These are phyloP conservation scores for Ophioceras dolichostomum DNA, from an alignment of 2,329 filamentous ascomycete genomes.

Conservation along the genomic window DNA sequence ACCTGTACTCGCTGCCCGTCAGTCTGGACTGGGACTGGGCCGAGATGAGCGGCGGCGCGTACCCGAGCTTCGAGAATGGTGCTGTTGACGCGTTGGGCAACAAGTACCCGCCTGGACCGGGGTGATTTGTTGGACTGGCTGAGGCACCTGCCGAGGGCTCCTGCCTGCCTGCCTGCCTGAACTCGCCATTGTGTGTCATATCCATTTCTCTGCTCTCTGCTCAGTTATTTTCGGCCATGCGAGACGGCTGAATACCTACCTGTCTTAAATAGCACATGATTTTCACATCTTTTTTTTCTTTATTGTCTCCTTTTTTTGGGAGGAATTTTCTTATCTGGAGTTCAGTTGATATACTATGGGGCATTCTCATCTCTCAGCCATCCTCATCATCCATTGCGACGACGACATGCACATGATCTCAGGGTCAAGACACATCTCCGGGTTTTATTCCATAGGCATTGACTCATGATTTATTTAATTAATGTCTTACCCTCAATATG, in stretches of 20 bases:
- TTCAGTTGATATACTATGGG: too few species aligned
- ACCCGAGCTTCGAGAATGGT: constrained; percentile 52
- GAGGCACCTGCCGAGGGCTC: too few species aligned
- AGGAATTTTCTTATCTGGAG: neutral
- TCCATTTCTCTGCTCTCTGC: neutral
- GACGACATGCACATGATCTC: too few species aligned
- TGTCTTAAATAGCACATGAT: too few species aligned
- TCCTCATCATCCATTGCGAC: too few species aligned
- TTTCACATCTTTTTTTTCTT: neutral
- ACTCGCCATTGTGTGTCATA: neutral
- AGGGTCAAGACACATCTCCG: too few species aligned
- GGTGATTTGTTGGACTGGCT: neutral
- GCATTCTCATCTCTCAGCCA: too few species aligned
- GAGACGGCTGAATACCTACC: neutral
- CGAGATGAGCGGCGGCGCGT: constrained; percentile 53
- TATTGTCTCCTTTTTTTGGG: neutral
- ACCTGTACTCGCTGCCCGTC: constrained; percentile 93
- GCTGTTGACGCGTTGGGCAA: constrained; percentile 23
- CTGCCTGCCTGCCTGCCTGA: too few species aligned
- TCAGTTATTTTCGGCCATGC: neutral
- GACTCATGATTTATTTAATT: too few species aligned
- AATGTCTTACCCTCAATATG: too few species aligned
- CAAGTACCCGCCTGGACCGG: neutral
- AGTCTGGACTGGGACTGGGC: constrained; percentile 83
- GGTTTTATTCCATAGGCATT: too few species aligned